phyloP scores from a whole-genome alignment of 345 rosid genomes.

The Linum lewisii region DNA sequence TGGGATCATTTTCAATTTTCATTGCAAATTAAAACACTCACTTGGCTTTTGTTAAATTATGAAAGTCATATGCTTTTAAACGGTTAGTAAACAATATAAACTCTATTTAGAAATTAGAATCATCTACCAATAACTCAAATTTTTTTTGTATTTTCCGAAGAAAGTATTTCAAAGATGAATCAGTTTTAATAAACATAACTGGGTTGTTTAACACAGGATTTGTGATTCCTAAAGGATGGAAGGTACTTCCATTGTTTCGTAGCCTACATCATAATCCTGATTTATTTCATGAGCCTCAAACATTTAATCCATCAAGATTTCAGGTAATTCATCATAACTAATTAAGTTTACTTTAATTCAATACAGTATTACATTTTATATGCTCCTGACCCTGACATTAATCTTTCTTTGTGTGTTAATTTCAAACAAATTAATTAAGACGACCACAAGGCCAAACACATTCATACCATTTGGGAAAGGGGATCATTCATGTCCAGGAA shows the following conservation, averaged over 20 bases:
- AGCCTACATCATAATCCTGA: neutral
- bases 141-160: no score
- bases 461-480: slow-evolving; percentile 49
- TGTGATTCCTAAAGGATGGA: slow-evolving; percentile 5
- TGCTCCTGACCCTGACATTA: neutral
- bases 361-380: neutral
- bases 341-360: neutral
- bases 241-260: slow-evolving; percentile 6
- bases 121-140: no score
- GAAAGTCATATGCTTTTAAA: no score
- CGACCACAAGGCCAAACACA: slow-evolving; percentile 30
- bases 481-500: slow-evolving; percentile 43
- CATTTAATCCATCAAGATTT: slow-evolving; percentile 3
- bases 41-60: no score
- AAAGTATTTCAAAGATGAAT: no score
- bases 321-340: neutral
- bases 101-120: no score
- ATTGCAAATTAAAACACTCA: no score
- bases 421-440: slow-evolving; percentile 19
- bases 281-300: neutral
- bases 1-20: no score
- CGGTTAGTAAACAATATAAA: no score
- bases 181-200: no score
- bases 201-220: neutral
- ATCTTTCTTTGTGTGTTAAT: neutral